Percentiles rank a stretch among this genome's conserved stretches.
Conservation (phyloP, 768 basidiomycete species). For the Xerocomus spinulosus region DNA sequence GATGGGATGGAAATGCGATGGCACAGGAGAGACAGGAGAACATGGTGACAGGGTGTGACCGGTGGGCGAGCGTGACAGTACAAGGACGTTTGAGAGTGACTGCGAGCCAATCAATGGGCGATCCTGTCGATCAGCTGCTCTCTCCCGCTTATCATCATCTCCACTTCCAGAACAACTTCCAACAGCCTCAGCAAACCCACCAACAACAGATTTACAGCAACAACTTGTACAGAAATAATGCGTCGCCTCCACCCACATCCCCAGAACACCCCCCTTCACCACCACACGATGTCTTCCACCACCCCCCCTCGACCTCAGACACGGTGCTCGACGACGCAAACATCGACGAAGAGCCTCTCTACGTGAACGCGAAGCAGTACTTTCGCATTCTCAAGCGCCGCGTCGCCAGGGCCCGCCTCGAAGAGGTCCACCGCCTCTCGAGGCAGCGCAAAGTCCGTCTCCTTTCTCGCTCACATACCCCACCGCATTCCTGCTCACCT, state of each 20-base stretch:
- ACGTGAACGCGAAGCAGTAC: conserved; percentile 99
- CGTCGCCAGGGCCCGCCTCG: conserved; percentile 83
- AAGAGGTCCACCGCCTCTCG: conserved; percentile 90
- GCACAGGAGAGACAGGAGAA: conserved; percentile 92
- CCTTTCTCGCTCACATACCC: not conserved
- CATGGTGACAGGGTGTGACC: conserved; percentile 27
- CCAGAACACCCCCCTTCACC: conserved; percentile 26
- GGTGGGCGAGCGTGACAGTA: conserved; percentile 1
- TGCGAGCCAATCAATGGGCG: conserved; percentile 49
- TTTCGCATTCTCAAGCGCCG: conserved; percentile 96
- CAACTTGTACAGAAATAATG: conserved; percentile 27
- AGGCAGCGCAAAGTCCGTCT: conserved; percentile 79
- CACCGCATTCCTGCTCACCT: conserved; percentile 4
- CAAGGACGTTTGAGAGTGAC: conserved; percentile 25
- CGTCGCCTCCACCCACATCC: conserved; percentile 28
- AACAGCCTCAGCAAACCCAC: conserved; percentile 18
- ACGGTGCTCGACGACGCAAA: conserved; percentile 35
- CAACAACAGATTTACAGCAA: conserved; percentile 23
- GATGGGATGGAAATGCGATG: conserved; percentile 78
- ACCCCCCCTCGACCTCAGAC: conserved; percentile 16
- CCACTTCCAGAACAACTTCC: conserved; percentile 30
- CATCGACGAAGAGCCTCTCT: conserved; percentile 94
- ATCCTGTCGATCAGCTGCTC: conserved; percentile 61
- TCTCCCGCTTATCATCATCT: conserved; percentile 50
- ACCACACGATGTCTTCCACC: conserved; percentile 28